Percentiles rank a stretch among this genome's conserved stretches.
Evolutionary conservation across 2,329 filamentous ascomycete genomes (phyloP).

Genomic region (Xylaria sp.): DNA sequence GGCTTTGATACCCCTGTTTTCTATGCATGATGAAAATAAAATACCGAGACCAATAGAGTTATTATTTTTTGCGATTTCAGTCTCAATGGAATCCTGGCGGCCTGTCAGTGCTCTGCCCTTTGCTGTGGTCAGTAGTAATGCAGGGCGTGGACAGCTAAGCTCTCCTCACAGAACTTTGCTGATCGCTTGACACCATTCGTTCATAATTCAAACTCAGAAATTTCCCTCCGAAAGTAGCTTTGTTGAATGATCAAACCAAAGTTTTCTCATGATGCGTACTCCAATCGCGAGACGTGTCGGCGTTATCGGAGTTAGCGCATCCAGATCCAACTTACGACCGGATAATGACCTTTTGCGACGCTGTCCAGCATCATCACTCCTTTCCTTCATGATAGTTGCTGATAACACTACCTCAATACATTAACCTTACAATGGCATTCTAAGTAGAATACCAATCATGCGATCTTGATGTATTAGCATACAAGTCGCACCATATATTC

Average conservation of each 20-base stretch:
- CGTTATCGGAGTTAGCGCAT: constrained; percentile 29
- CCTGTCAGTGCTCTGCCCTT: neutral
- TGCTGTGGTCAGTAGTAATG: neutral
- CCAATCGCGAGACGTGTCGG: neutral
- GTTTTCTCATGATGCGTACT: neutral
- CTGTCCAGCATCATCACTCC: neutral
- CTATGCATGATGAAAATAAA: constrained; percentile 5
- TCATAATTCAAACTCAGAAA: neutral
- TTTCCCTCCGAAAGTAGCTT: neutral
- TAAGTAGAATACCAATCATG: neutral
- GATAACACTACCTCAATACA: neutral
- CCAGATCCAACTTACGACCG: neutral
- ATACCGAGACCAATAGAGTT: neutral
- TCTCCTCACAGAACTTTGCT: constrained; percentile 1
- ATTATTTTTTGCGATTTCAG: neutral
- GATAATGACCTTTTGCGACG: neutral
- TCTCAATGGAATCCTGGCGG: neutral
- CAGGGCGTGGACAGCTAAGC: neutral
- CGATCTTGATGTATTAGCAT: constrained; percentile 13
- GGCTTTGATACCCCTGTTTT: constrained; percentile 35
- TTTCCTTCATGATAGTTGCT: neutral
- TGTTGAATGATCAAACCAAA: neutral
- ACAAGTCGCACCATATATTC: neutral
- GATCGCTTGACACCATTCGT: neutral
- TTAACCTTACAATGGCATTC: neutral